Percentiles rank a stretch among this genome's conserved stretches.
Conservation (phyloP, 2,329 filamentous ascomycete genomes). For the Dothistroma septosporum region DNA sequence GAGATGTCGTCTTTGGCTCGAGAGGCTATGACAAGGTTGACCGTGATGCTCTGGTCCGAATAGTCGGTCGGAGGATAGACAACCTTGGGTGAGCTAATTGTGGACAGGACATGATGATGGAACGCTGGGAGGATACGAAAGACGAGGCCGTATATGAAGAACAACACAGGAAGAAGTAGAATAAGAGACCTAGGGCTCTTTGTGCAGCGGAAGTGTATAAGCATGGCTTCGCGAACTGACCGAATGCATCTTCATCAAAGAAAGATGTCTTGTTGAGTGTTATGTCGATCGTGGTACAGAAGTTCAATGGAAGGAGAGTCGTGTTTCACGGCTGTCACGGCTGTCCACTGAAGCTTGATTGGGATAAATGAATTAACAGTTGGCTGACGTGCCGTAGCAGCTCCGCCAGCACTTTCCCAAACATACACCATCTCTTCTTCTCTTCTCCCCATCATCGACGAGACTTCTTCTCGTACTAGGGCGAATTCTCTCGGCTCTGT, state of each 20-base stretch:
- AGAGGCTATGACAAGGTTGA: constrained; percentile 20
- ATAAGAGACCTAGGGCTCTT: neutral
- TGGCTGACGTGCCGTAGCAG: neutral
- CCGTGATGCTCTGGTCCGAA: constrained; percentile 6
- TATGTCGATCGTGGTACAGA: neutral
- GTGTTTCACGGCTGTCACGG: neutral
- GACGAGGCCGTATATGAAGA: neutral
- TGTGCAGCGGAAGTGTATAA: neutral
- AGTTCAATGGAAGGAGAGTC: neutral
- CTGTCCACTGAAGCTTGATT: neutral
- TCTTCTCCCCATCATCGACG: neutral
- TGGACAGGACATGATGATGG: neutral
- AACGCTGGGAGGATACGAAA: neutral
- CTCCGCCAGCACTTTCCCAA: neutral
- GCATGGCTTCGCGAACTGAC: neutral
- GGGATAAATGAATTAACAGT: neutral
- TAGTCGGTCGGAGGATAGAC: neutral
- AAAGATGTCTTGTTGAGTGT: neutral
- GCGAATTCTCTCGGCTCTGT: too few relatives aligned
- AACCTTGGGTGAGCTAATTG: too few relatives aligned
- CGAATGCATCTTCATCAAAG: neutral
- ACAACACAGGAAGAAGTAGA: neutral
- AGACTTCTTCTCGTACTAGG: neutral
- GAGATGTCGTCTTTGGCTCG: constrained; percentile 17
- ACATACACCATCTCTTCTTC: neutral